phyloP scores from a whole-genome alignment of 345 rosid genomes.

The Durio zibethinus region DNA sequence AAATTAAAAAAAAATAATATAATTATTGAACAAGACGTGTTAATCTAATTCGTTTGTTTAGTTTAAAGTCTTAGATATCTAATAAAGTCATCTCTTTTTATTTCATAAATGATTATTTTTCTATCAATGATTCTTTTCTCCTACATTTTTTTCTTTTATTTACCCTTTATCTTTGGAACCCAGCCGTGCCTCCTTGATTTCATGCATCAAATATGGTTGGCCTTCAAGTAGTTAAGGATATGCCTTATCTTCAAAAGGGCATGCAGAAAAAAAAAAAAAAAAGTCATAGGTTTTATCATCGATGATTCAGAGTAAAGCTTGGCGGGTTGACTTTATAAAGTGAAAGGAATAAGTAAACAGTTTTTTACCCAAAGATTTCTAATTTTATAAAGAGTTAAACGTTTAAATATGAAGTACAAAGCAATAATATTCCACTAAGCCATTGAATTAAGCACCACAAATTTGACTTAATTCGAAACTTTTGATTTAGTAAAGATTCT shows the following conservation, averaged over 20 bases:
- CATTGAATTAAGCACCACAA: neutral
- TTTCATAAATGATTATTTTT: neutral
- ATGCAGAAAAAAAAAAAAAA: too few species aligned
- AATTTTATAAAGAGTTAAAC: neutral
- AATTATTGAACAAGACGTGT: too few species aligned
- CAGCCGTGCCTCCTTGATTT: neutral
- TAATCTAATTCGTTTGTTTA: too few species aligned
- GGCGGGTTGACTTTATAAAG: neutral
- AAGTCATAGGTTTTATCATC: neutral
- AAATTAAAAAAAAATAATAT: too few species aligned
- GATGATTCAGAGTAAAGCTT: neutral
- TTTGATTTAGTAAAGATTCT: neutral
- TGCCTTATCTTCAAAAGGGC: neutral
- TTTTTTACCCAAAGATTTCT: neutral
- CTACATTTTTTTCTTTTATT: neutral
- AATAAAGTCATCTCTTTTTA: neutral
- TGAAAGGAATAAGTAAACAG: neutral
- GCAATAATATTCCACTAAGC: neutral
- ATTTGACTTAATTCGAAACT: neutral
- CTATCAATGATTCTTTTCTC: neutral
- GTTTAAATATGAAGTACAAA: neutral
- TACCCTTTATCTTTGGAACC: neutral
- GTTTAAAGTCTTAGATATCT: too few species aligned
- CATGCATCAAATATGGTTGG: neutral
- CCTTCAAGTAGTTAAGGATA: neutral